Conservation (phyloP, 2,329 filamentous ascomycete genomes). For the Aspergillus tanneri region DNA sequence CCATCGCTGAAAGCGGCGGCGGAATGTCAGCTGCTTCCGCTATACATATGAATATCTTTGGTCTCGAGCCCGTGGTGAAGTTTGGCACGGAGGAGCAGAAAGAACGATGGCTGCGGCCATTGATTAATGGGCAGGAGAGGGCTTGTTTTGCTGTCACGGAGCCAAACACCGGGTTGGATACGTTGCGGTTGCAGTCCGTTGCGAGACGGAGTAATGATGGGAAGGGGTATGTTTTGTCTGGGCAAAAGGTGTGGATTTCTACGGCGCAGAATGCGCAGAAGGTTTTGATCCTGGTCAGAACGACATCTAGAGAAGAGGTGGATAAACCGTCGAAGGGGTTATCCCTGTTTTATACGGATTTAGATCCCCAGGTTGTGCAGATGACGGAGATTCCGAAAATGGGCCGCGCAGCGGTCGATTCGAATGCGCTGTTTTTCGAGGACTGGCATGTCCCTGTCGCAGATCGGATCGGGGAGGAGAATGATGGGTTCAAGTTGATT, state of each 20-base stretch:
- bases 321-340: slow-evolving; percentile 45
- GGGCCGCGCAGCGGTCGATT: slow-evolving; percentile 47
- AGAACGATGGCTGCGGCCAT: slow-evolving; percentile 38
- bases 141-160: slow-evolving; percentile 48
- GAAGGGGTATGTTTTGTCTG: slow-evolving; percentile 39
- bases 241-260: slow-evolving; percentile 48
- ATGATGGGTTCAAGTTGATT: slow-evolving; percentile 48
- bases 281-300: slow-evolving; percentile 45
- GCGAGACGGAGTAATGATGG: slow-evolving; percentile 39
- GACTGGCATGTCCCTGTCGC: slow-evolving; percentile 42
- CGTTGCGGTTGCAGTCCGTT: slow-evolving; percentile 40
- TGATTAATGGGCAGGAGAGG: slow-evolving; percentile 43
- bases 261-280: slow-evolving; percentile 48
- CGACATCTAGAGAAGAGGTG: slow-evolving; percentile 43
- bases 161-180: slow-evolving; percentile 47
- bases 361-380: slow-evolving; percentile 38
- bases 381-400: slow-evolving; percentile 49
- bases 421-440: slow-evolving; percentile 48
- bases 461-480: slow-evolving; percentile 45
- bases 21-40: slow-evolving; percentile 45
- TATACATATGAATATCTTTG: slow-evolving; percentile 52
- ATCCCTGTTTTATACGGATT: slow-evolving; percentile 48
- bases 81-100: slow-evolving; percentile 47
- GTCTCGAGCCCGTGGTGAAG: slow-evolving; percentile 47
- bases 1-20: slow-evolving; percentile 47